These are phyloP conservation scores for Fusarium keratoplasticum DNA, from an alignment of 2,329 filamentous ascomycete species.

Conservation along the genomic window DNA sequence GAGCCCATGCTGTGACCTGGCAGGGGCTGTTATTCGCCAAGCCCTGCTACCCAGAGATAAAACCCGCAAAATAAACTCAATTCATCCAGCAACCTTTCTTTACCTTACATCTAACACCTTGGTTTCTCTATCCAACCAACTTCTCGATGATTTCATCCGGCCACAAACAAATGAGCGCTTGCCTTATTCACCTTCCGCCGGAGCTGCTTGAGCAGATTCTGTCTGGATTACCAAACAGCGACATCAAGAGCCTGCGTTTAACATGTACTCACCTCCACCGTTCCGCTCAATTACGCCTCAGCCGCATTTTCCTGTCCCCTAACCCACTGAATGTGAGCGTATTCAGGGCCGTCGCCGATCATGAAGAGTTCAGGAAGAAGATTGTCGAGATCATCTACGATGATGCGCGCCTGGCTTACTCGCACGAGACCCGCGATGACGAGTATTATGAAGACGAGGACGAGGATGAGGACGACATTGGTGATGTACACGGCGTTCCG, in stretches of 20 bases:
- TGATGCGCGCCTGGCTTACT: conserved; percentile 37
- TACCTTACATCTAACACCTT: background rate
- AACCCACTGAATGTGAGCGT: conserved; percentile 53
- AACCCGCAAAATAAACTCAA: background rate
- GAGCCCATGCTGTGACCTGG: too few species aligned
- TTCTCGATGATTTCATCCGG: background rate
- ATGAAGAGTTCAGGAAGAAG: conserved; percentile 46
- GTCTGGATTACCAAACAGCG: background rate
- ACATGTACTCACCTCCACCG: background rate
- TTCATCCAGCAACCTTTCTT: background rate
- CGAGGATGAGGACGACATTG: background rate
- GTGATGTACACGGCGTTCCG: background rate
- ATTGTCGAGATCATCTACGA: conserved; percentile 56
- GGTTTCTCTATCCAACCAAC: background rate
- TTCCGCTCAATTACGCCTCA: background rate
- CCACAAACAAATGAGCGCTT: background rate
- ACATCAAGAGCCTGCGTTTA: conserved; percentile 13
- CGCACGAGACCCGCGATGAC: background rate
- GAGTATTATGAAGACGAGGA: background rate
- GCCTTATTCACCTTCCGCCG: background rate
- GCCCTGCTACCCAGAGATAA: background rate
- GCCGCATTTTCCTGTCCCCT: conserved; percentile 54
- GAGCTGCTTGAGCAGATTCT: background rate
- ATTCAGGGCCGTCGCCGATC: conserved; percentile 50
- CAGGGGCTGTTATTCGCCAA: too few species aligned